Conservation (phyloP, 257 asterid species). For the Ocimum tenuiflorum region DNA sequence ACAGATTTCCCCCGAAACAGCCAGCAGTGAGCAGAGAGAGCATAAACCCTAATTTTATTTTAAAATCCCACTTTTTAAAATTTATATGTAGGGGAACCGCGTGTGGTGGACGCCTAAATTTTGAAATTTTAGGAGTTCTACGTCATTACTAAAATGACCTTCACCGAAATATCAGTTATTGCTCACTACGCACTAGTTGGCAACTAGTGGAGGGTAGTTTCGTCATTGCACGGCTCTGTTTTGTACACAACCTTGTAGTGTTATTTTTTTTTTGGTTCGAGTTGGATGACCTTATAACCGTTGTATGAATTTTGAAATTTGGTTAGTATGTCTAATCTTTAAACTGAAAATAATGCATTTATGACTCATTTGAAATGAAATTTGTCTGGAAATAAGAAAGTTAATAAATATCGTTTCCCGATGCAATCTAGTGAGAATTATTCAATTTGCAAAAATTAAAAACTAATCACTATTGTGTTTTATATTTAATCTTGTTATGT, state of each 20-base stretch:
- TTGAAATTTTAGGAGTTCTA: constrained; percentile 4
- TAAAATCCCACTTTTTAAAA: background rate
- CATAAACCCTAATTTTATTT: constrained; percentile 27
- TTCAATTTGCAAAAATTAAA: too few species aligned
- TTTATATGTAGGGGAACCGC: background rate
- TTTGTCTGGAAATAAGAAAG: too few species aligned
- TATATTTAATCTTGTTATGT: too few species aligned
- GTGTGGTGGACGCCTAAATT: constrained; percentile 14
- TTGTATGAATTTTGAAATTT: background rate
- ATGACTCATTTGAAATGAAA: too few species aligned
- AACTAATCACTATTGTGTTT: too few species aligned
- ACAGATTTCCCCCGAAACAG: background rate
- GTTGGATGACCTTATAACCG: background rate
- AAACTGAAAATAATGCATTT: background rate
- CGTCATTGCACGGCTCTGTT: background rate
- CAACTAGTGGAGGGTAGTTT: background rate
- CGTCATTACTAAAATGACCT: constrained; percentile 15
- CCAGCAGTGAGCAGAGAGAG: background rate
- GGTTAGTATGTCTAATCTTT: background rate
- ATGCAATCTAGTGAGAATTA: too few species aligned
- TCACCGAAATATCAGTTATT: background rate
- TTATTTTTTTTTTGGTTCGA: too few species aligned
- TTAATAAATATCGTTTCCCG: too few species aligned
- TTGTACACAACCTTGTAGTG: too few species aligned
- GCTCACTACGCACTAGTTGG: too few species aligned